Evolutionary conservation across 352 stramenopile genomes (phyloP).

Genomic region (Phytopythium delawarense): DNA sequence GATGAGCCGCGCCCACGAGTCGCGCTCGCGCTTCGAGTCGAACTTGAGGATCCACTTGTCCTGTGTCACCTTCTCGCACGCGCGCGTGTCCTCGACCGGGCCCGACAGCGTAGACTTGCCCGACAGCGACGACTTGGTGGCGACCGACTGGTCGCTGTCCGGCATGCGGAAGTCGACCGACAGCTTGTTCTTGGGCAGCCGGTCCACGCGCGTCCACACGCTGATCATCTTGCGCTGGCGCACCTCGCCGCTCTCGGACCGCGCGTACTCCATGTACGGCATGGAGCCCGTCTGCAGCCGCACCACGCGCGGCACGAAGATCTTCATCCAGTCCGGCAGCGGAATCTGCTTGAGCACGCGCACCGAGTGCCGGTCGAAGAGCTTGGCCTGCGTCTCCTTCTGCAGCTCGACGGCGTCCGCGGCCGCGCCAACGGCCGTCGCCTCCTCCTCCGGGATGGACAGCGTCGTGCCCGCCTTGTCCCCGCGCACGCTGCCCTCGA

Average conservation of each 20-base stretch:
- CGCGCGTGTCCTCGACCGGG: constrained; percentile 5
- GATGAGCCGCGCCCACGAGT: constrained; percentile 54
- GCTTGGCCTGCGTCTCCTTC: constrained; percentile 46
- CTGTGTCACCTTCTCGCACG: constrained; percentile 21
- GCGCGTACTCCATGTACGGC: constrained; percentile 65
- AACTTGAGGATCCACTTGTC: constrained; percentile 75
- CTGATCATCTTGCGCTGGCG: constrained; percentile 60
- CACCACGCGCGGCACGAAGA: constrained; percentile 65
- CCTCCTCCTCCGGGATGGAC: constrained; percentile 29
- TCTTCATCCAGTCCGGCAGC: constrained; percentile 68
- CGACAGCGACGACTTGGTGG: constrained; percentile 11
- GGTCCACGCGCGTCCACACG: constrained; percentile 52
- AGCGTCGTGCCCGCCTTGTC: constrained; percentile 4
- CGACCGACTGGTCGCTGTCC: constrained; percentile 15
- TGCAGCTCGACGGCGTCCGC: constrained; percentile 21
- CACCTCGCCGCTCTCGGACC: constrained; percentile 45
- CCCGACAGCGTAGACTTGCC: constrained; percentile 4
- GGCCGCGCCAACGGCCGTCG: constrained; percentile 5
- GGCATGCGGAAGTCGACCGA: constrained; percentile 59
- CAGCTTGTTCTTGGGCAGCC: constrained; percentile 64
- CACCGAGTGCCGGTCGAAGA: constrained; percentile 40
- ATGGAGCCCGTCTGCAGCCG: constrained; percentile 53
- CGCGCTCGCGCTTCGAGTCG: constrained; percentile 66
- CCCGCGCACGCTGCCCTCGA: constrained; percentile 13
- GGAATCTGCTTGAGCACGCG: constrained; percentile 66